A percentile compares a stretch with the other conserved stretches of the same genome.
Conservation (phyloP, 768 basidiomycete species). For the Leccinellum rugosiceps region DNA sequence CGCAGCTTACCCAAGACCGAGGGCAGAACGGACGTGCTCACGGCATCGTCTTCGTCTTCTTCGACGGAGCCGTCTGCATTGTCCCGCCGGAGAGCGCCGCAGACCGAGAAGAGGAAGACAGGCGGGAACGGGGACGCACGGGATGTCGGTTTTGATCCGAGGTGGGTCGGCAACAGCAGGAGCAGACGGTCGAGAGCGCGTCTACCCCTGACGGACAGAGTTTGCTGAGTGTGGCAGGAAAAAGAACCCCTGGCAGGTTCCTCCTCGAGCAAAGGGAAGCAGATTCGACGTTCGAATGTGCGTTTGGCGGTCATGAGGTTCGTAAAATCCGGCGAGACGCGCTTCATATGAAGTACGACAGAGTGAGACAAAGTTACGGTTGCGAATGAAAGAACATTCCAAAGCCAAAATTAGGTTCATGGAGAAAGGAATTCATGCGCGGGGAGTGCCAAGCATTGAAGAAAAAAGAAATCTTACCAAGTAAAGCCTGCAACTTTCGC, state of each 20-base stretch:
- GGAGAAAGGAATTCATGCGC: background rate
- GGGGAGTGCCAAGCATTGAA: slow-evolving; percentile 1
- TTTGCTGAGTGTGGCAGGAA: background rate
- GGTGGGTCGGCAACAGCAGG: slow-evolving; percentile 10
- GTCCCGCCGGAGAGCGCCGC: slow-evolving; percentile 10
- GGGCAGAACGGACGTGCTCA: slow-evolving; percentile 15
- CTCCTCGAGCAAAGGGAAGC: background rate
- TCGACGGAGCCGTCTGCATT: background rate
- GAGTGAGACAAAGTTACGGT: slow-evolving; percentile 6
- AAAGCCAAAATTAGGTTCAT: background rate
- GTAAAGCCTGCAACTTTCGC: slow-evolving; percentile 3
- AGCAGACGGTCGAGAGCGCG: slow-evolving; percentile 15
- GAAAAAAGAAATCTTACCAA: slow-evolving; percentile 12
- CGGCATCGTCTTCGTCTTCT: background rate
- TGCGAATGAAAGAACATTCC: slow-evolving; percentile 5
- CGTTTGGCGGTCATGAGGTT: slow-evolving; percentile 19
- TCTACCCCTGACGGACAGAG: slow-evolving; percentile 7
- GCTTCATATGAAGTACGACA: slow-evolving; percentile 5
- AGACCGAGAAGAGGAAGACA: slow-evolving; percentile 24
- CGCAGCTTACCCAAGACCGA: slow-evolving; percentile 22
- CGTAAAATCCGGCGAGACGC: slow-evolving; percentile 13
- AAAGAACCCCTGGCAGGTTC: slow-evolving; percentile 1
- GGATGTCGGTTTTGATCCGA: slow-evolving; percentile 1
- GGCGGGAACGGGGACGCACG: slow-evolving; percentile 7
- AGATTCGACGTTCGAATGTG: slow-evolving; percentile 3